Evolutionary conservation across 306 rosid species (phyloP).

Genomic region (Astragalus membranaceus): DNA sequence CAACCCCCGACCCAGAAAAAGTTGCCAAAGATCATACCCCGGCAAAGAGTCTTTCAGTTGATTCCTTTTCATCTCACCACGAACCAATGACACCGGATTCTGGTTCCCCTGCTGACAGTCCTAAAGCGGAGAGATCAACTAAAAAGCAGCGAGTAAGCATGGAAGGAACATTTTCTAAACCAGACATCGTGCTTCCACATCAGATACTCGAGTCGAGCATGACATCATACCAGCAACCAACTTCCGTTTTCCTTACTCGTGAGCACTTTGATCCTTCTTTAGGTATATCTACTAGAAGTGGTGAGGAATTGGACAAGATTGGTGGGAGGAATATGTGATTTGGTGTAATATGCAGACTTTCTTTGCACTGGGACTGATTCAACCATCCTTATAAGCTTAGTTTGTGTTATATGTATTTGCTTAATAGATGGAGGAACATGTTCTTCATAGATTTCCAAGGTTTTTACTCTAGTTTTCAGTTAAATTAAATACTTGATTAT

Average conservation of each 20-base stretch:
- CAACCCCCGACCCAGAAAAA: conserved; percentile 90
- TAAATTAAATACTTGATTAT: conserved; percentile 20
- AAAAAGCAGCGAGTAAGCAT: conserved; percentile 53
- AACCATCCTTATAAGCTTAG: conserved; percentile 25
- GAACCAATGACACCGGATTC: conserved; percentile 95
- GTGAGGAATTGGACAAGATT: conserved; percentile 40
- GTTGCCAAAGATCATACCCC: conserved; percentile 57
- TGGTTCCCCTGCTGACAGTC: conserved; percentile 59
- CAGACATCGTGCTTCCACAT: conserved; percentile 63
- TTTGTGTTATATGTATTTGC: conserved; percentile 31
- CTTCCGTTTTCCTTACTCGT: conserved; percentile 31
- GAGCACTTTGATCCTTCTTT: conserved; percentile 60
- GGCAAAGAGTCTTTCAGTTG: conserved; percentile 69
- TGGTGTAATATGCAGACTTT: conserved; percentile 17
- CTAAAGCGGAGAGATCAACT: conserved; percentile 45
- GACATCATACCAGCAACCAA: conserved; percentile 53
- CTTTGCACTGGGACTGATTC: conserved; percentile 26
- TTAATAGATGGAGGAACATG: conserved; percentile 32
- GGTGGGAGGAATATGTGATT: conserved; percentile 43
- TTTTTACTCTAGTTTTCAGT: conserved; percentile 30
- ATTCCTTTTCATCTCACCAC: conserved; percentile 72
- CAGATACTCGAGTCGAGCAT: conserved; percentile 92
- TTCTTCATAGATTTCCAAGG: conserved; percentile 24
- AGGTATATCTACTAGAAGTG: conserved; percentile 33
- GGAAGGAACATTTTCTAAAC: conserved; percentile 44